Conservation (phyloP, 805 yeast genomes). For the Saccharomycopsis sp. region DNA sequence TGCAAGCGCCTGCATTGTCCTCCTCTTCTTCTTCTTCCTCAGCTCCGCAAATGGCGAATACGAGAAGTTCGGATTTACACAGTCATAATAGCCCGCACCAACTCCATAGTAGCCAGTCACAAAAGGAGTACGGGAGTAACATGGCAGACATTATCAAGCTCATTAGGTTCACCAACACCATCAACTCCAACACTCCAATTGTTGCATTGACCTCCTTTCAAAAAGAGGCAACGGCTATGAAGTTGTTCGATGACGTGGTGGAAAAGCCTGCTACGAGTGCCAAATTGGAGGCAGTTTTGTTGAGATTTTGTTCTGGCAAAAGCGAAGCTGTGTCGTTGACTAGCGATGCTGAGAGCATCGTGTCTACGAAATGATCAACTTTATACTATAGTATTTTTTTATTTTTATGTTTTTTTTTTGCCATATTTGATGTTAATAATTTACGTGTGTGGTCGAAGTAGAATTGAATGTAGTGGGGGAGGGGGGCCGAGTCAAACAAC, state of each 20-base stretch:
- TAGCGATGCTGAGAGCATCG: conserved; percentile 8
- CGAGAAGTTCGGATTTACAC: too few relatives aligned
- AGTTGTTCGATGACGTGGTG: conserved; percentile 54
- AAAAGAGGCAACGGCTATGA: conserved; percentile 50
- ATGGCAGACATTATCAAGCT: conserved; percentile 72
- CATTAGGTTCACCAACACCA: conserved; percentile 63
- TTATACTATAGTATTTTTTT: neutral
- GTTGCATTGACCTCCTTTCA: conserved; percentile 66
- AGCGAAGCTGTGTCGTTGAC: conserved; percentile 1
- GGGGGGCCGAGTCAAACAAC: too few relatives aligned
- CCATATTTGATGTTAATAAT: neutral
- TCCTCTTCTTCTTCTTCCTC: too few relatives aligned
- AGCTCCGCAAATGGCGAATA: too few relatives aligned
- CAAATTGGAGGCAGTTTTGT: conserved; percentile 19
- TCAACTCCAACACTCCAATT: conserved; percentile 70
- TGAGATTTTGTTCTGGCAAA: conserved; percentile 4
- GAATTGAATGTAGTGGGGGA: too few relatives aligned
- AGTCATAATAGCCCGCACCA: too few relatives aligned
- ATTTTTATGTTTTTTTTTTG: neutral
- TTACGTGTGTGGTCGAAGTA: too few relatives aligned
- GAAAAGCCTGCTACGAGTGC: conserved; percentile 51
- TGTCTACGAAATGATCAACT: neutral
- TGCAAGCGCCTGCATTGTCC: too few relatives aligned
- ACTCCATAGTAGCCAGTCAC: too few relatives aligned
- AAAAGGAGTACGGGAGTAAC: too few relatives aligned